A percentile compares a stretch with the other conserved stretches of the same genome.
These are phyloP conservation scores for Boletus tomentosulus DNA, from an alignment of 768 basidiomycete genomes.

Conservation along the genomic window DNA sequence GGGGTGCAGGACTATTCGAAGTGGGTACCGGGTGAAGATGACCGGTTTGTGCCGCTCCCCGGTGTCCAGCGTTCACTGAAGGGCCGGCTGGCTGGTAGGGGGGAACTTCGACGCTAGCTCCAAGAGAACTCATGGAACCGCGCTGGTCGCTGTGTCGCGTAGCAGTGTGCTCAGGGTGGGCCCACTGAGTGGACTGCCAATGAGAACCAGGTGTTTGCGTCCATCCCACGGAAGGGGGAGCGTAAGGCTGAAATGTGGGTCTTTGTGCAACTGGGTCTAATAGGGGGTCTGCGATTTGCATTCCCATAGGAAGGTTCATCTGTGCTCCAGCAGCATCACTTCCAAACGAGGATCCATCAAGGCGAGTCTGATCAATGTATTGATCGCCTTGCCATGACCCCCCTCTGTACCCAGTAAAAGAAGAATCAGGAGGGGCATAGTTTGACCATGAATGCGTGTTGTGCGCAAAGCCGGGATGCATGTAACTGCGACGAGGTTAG, in stretches of 20 bases:
- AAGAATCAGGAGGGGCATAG: background rate
- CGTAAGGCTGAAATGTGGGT: background rate
- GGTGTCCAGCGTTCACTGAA: background rate
- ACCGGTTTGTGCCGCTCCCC: background rate
- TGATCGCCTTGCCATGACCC: background rate
- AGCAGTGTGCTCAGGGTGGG: background rate
- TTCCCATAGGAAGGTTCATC: background rate
- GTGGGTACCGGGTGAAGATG: background rate
- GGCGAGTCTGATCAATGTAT: background rate
- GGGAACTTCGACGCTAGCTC: background rate
- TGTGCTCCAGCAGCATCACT: background rate
- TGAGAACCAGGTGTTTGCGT: background rate
- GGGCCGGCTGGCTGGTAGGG: background rate
- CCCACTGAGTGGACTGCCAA: constrained; percentile 3
- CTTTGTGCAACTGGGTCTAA: background rate
- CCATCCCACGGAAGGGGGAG: background rate
- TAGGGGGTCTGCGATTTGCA: background rate
- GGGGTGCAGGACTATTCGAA: background rate
- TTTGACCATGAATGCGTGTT: constrained; percentile 2
- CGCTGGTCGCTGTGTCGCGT: background rate
- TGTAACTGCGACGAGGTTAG: background rate
- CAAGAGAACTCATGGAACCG: background rate
- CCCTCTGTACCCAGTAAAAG: background rate
- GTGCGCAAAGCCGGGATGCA: background rate
- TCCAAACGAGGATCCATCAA: background rate